Conservation (phyloP, 2,329 filamentous ascomycete genomes). For the Hymenoscyphus scutula region DNA sequence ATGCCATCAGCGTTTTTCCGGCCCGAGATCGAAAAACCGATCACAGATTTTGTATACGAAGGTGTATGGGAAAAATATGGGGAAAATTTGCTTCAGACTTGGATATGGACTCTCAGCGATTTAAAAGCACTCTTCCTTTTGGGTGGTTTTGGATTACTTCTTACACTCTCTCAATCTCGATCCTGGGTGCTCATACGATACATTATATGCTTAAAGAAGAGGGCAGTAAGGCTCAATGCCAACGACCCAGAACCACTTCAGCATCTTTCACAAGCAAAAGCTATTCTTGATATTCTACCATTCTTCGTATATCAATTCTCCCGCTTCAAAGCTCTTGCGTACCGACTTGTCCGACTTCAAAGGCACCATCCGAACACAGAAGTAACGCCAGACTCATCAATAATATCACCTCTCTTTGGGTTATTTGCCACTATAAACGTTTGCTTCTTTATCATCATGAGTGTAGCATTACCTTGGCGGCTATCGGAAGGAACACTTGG, state of each 20-base stretch:
- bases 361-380: too few species aligned
- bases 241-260: neutral
- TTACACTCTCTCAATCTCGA: conserved; percentile 2
- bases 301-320: neutral
- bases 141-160: neutral
- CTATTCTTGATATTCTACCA: conserved; percentile 4
- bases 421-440: neutral
- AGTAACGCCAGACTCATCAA: neutral
- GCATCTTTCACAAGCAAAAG: conserved; percentile 3
- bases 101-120: conserved; percentile 1
- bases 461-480: neutral
- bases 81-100: neutral
- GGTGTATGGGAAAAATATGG: conserved; percentile 2
- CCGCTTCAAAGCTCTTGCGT: neutral
- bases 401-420: neutral
- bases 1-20: too few species aligned
- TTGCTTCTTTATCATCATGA: neutral
- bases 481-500: conserved; percentile 3
- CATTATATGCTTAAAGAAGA: neutral
- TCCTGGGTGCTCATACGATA: conserved; percentile 5
- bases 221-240: neutral
- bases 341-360: too few species aligned
- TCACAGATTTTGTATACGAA: conserved; percentile 6
- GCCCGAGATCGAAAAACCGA: too few species aligned
- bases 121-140: neutral